A percentile compares a stretch with the other conserved stretches of the same genome.
Conservation (phyloP, 805 yeast species). For the Candida chilensis region DNA sequence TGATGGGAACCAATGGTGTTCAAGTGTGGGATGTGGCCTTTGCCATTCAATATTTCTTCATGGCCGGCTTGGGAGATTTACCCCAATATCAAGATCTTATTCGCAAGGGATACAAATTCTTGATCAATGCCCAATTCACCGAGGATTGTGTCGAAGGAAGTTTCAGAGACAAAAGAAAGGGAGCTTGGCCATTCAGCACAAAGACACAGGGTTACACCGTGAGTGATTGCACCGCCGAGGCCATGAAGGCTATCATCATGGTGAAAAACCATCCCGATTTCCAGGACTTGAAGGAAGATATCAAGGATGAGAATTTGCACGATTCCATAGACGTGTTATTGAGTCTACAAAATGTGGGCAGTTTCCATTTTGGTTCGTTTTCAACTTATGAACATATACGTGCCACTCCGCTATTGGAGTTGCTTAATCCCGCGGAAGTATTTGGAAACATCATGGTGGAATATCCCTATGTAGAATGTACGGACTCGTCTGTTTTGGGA, state of each 20-base stretch:
- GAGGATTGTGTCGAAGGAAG: slow-evolving; percentile 70
- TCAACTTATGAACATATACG: slow-evolving; percentile 85
- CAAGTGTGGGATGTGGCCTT: slow-evolving; percentile 97
- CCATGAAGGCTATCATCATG: slow-evolving; percentile 89
- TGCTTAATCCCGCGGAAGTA: slow-evolving; percentile 92
- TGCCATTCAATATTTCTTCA: slow-evolving; percentile 72
- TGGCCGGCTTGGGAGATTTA: slow-evolving; percentile 67
- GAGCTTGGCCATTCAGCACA: slow-evolving; percentile 96
- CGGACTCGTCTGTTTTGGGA: slow-evolving; percentile 91
- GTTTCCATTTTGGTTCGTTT: slow-evolving; percentile 83
- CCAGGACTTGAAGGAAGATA: slow-evolving; percentile 36
- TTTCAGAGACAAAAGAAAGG: slow-evolving; percentile 74
- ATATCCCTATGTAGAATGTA: slow-evolving; percentile 96
- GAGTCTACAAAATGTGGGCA: slow-evolving; percentile 67
- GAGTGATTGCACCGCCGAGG: slow-evolving; percentile 95
- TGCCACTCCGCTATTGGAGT: slow-evolving; percentile 69
- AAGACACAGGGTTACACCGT: slow-evolving; percentile 95
- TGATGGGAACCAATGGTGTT: slow-evolving; percentile 96
- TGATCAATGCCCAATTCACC: slow-evolving; percentile 78
- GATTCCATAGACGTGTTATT: slow-evolving; percentile 73
- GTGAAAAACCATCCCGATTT: slow-evolving; percentile 59
- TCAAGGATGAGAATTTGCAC: slow-evolving; percentile 43
- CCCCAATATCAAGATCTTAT: slow-evolving; percentile 61
- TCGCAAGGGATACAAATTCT: slow-evolving; percentile 56
- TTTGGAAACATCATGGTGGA: slow-evolving; percentile 98